Evolutionary conservation across 2,329 filamentous ascomycete genomes (phyloP).

Genomic region (Aspergillus pseudotamarii): DNA sequence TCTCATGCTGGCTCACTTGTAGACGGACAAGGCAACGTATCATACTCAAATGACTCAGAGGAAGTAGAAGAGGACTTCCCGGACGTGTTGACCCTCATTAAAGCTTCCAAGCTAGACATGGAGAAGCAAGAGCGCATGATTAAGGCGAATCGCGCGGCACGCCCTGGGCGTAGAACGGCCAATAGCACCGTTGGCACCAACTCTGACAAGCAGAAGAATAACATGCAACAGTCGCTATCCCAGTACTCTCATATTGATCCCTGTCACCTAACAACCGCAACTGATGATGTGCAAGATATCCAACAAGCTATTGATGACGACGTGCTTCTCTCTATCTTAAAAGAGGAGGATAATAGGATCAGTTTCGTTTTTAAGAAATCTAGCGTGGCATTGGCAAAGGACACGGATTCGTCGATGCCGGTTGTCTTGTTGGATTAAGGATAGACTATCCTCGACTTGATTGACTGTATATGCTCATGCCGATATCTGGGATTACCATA

Average conservation of each 20-base stretch:
- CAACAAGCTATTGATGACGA: slow-evolving; percentile 35
- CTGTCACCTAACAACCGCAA: slow-evolving; percentile 23
- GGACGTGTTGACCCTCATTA: slow-evolving; percentile 37
- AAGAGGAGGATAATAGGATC: slow-evolving; percentile 43
- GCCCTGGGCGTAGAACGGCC: neutral
- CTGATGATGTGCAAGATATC: slow-evolving; percentile 22
- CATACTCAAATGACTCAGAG: slow-evolving; percentile 14
- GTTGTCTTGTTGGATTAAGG: slow-evolving; percentile 5
- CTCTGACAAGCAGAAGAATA: slow-evolving; percentile 31
- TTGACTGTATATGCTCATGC: neutral
- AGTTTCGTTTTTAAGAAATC: slow-evolving; percentile 46
- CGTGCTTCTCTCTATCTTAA: slow-evolving; percentile 38
- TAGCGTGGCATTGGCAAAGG: slow-evolving; percentile 24
- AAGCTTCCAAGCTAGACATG: slow-evolving; percentile 44
- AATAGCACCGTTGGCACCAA: neutral
- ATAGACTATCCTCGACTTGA: neutral
- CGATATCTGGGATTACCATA: neutral
- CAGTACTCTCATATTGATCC: slow-evolving; percentile 49
- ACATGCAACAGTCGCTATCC: slow-evolving; percentile 47
- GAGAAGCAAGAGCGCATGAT: slow-evolving; percentile 38
- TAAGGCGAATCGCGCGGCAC: neutral
- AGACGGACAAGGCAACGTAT: slow-evolving; percentile 7
- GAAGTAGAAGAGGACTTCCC: slow-evolving; percentile 30
- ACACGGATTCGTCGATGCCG: neutral
- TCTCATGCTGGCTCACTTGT: neutral